Base-by-base conservation (phyloP, 1,284 basidiomycete species). In the Trametes sp. region DNA sequence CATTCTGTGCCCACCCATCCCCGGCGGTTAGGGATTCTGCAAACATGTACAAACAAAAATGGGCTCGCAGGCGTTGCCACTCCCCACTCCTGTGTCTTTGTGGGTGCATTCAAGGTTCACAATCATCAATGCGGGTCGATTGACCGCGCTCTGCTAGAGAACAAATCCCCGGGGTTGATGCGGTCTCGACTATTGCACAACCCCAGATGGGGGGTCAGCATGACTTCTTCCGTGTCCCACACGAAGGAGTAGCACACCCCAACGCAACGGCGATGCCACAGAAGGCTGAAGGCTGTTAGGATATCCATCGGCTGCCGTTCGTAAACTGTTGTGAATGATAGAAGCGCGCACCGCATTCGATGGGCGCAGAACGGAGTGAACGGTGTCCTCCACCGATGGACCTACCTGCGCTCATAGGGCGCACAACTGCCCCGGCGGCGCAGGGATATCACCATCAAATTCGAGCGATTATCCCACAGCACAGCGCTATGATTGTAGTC, bases 1-100 rank as follows among this genome's bases (percentile, higher is more conserved):
- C 8, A 4, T 21, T 45, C 21, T 19, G 44, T 45, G 44, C 44
- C 44, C 44, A 45, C 16, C 44, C n/a, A 23, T 21, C 23, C 44
- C n/a, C 21, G 21, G 44, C 44, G 44, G 14, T 26, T 45, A 45
- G n/a, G 44, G 44, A 45, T 14, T 23, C 23, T 45, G 19, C 14
- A 45, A 45, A 45, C 44, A 45, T 21, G 23, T 45, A 45, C 44
- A 45, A 45, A 45, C 44, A 45, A 26, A 26, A 45, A 23, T 45
- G 8, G 21, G 7, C 44, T 45, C 44, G 21, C 44, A 45, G 44
- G 44, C 21, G 44, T 45, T 45, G 31, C 31, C 31, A 33, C 31
- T 33, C 31, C 31, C 31, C 31, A 33, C 6, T 33, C 11, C 31
- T 33, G 31, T 33, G 31, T 33, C n/a, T n/a, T n/a, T n/a, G n/a